A percentile compares a stretch with the other conserved stretches of the same genome.
Evolutionary conservation across 768 basidiomycete genomes (phyloP).

Genomic region (Paxillus rubicundulus): DNA sequence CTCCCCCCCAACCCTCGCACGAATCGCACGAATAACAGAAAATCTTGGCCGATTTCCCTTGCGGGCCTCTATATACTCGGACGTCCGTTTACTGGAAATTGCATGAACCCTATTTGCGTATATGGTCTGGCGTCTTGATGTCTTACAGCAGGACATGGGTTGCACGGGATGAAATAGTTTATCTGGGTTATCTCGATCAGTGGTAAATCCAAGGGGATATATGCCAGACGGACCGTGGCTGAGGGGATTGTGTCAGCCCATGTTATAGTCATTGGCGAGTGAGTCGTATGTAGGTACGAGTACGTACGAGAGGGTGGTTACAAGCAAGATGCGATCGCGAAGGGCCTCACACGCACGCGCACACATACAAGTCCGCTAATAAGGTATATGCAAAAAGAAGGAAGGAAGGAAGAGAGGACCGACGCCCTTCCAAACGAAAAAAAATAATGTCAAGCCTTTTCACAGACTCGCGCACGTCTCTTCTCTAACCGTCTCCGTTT

Average conservation of each 20-base stretch:
- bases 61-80: too few species aligned
- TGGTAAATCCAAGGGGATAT: background rate
- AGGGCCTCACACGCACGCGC: background rate
- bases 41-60: too few species aligned
- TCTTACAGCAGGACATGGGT: too few species aligned
- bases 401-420: too few species aligned
- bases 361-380: constrained; percentile 8
- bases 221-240: background rate
- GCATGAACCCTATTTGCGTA: too few species aligned
- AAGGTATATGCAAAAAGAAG: constrained; percentile 18
- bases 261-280: background rate
- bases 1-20: too few species aligned
- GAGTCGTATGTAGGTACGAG: background rate
- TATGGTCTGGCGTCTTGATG: too few species aligned
- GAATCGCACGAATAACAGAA: too few species aligned
- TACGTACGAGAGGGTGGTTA: too few species aligned
- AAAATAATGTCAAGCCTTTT: constrained; percentile 16
- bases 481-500: constrained; percentile 30
- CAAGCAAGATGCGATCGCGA: constrained; percentile 3
- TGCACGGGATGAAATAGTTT: too few species aligned
- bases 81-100: too few species aligned
- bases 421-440: constrained; percentile 1
- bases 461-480: constrained; percentile 10
- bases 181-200: background rate
- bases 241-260: constrained; percentile 1